Conservation (phyloP, 208 protist genomes). For the Trypanosoma theileri region DNA sequence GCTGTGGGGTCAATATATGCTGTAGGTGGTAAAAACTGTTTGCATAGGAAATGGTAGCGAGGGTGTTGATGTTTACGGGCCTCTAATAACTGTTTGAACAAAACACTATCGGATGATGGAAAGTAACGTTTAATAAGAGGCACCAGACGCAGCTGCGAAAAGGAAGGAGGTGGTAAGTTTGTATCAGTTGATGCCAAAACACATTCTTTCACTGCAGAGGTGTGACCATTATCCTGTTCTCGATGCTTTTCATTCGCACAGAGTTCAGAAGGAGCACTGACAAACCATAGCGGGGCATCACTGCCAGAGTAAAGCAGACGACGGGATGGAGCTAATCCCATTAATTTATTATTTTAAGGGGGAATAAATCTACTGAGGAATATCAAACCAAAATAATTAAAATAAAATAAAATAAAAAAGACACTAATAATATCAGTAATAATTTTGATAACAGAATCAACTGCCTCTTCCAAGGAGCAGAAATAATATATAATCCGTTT, state of each 20-base stretch:
- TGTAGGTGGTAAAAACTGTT: conserved; percentile 42
- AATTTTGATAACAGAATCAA: neutral
- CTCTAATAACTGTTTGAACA: conserved; percentile 53
- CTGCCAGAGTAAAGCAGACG: neutral
- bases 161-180: neutral
- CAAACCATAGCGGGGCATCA: conserved; percentile 20
- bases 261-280: conserved; percentile 13
- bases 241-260: neutral
- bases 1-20: conserved; percentile 45
- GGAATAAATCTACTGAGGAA: too few relatives aligned
- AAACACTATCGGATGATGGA: conserved; percentile 33
- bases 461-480: too few relatives aligned
- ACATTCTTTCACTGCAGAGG: too few relatives aligned
- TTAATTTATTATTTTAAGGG: neutral
- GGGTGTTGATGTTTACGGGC: conserved; percentile 42
- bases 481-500: neutral
- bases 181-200: neutral
- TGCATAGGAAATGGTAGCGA: conserved; percentile 56
- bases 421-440: neutral
- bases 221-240: too few relatives aligned
- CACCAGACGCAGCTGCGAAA: conserved; percentile 49
- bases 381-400: too few relatives aligned
- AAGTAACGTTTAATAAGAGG: conserved; percentile 55
- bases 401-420: too few relatives aligned
- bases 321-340: conserved; percentile 20